phyloP scores from a whole-genome alignment of 202 grass and related monocot genomes.

The Setaria italica region DNA sequence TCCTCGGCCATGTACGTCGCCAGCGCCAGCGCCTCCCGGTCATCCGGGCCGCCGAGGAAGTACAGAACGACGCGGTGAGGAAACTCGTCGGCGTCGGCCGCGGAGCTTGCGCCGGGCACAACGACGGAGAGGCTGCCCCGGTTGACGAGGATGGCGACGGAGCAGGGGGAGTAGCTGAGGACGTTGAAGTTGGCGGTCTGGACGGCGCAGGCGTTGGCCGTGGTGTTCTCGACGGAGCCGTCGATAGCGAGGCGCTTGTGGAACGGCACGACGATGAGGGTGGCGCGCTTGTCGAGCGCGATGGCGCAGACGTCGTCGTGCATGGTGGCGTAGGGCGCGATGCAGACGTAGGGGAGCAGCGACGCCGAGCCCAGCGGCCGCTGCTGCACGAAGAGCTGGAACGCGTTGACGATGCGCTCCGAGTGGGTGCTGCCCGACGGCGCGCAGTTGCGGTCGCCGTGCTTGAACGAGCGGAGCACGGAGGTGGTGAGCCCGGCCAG shows the following conservation, averaged over 20 bases:
- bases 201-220: conserved; percentile 42
- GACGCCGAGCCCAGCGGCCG: conserved; percentile 40
- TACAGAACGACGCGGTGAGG: conserved; percentile 69
- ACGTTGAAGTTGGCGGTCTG: conserved; percentile 68
- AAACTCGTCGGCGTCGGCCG: not conserved
- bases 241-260: conserved; percentile 74
- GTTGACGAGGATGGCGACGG: conserved; percentile 70
- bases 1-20: conserved; percentile 71
- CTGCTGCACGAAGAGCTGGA: conserved; percentile 60
- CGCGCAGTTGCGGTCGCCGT: conserved; percentile 41
- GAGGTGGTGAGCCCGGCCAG: conserved; percentile 71
- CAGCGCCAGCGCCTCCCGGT: conserved; percentile 74
- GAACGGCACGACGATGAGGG: conserved; percentile 75
- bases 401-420: conserved; percentile 73
- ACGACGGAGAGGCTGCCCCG: conserved; percentile 45
- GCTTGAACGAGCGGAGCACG: conserved; percentile 62
- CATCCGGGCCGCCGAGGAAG: conserved; percentile 83
- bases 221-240: conserved; percentile 56
- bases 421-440: conserved; percentile 52
- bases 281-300: conserved; percentile 67
- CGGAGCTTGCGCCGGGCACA: not conserved
- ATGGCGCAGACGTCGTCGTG: conserved; percentile 85
- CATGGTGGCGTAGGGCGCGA: conserved; percentile 88
- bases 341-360: conserved; percentile 74
- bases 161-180: conserved; percentile 70